phyloP scores from a whole-genome alignment of 805 yeast genomes.

The Saccharomycopsis javanensis region DNA sequence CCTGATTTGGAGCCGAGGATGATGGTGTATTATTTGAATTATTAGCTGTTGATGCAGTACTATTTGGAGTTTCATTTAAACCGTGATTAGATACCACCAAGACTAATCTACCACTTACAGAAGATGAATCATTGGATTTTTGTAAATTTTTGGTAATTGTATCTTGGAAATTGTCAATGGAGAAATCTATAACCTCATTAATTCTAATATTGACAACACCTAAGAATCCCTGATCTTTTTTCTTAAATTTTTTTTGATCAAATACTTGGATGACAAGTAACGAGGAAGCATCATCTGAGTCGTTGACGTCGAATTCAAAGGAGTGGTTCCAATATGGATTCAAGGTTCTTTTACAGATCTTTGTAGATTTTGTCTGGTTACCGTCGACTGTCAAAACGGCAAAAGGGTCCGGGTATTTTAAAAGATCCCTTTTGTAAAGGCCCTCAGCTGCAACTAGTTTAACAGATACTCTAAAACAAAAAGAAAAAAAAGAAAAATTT shows the following conservation, averaged over 20 bases:
- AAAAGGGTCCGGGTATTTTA: slow-evolving; percentile 95
- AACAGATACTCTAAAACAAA: slow-evolving; percentile 22
- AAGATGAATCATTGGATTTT: slow-evolving; percentile 81
- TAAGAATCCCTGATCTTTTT: slow-evolving; percentile 95
- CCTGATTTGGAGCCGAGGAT: too few relatives aligned
- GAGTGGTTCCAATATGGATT: slow-evolving; percentile 98
- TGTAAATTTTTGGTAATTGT: slow-evolving; percentile 89
- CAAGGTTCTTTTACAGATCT: slow-evolving; percentile 85
- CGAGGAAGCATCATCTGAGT: slow-evolving; percentile 39
- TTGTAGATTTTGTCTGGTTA: slow-evolving; percentile 88
- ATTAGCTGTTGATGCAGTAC: neutral
- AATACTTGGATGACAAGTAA: slow-evolving; percentile 88
- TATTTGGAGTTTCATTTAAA: slow-evolving; percentile 3
- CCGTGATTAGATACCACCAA: slow-evolving; percentile 52
- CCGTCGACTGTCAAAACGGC: slow-evolving; percentile 98
- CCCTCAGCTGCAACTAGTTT: slow-evolving; percentile 94
- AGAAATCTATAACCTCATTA: slow-evolving; percentile 76
- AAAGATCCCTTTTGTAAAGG: slow-evolving; percentile 87
- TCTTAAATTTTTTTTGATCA: slow-evolving; percentile 94
- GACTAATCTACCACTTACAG: slow-evolving; percentile 88
- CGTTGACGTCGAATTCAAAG: slow-evolving; percentile 67
- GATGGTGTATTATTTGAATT: slow-evolving; percentile 1
- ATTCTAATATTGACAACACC: slow-evolving; percentile 91
- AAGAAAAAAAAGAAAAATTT: neutral
- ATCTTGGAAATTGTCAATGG: slow-evolving; percentile 45